Conservation (phyloP, 2,329 filamentous ascomycete species). For the Fusarium sacchari region DNA sequence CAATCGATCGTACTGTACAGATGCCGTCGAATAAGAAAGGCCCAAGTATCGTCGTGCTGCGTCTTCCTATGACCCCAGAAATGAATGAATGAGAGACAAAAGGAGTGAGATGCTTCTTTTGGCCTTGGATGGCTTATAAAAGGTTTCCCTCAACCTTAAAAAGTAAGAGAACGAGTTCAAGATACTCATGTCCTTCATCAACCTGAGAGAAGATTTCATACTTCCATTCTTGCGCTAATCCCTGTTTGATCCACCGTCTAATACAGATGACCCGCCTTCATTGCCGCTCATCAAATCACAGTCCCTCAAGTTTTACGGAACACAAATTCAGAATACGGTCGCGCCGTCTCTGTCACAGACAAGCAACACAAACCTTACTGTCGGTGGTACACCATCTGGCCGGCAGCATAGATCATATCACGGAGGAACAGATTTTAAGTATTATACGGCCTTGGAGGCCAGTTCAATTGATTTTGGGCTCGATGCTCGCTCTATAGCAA, state of each 20-base stretch:
- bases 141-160: background rate
- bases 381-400: background rate
- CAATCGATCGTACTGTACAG: background rate
- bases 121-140: background rate
- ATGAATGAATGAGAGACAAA: background rate
- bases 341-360: background rate
- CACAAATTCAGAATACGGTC: background rate
- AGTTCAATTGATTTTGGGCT: constrained; percentile 30
- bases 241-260: constrained; percentile 5
- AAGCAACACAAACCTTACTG: background rate
- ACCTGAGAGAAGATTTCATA: constrained; percentile 34
- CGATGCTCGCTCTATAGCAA: constrained; percentile 37
- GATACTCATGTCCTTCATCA: constrained; percentile 28
- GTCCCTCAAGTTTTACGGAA: background rate
- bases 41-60: background rate
- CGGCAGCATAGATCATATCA: background rate
- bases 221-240: constrained; percentile 12
- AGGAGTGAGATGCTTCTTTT: background rate
- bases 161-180: constrained; percentile 3
- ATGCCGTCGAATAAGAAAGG: background rate
- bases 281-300: background rate
- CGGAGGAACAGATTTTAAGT: background rate
- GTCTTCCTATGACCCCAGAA: background rate
- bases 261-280: background rate
- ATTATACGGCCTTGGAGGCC: constrained; percentile 20